phyloP scores from a whole-genome alignment of 805 yeast genomes.

The Wickerhamia fluorescens region DNA sequence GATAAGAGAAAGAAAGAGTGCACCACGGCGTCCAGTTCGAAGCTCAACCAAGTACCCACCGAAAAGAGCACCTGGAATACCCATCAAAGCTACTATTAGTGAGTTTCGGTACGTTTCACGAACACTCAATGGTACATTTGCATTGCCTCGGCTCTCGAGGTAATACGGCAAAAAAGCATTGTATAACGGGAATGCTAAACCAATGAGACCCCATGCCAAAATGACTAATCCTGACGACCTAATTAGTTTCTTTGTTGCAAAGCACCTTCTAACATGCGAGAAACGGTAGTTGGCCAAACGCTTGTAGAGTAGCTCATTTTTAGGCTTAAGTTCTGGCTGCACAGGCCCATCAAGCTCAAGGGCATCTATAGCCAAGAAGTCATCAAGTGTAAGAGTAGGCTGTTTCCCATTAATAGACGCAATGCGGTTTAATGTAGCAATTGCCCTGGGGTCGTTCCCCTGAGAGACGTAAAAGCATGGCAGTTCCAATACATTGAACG shows the following conservation, averaged over 20 bases:
- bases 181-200: conserved; percentile 52
- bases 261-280: conserved; percentile 39
- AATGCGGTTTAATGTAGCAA: conserved; percentile 35
- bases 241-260: conserved; percentile 38
- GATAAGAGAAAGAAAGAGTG: conserved; percentile 45
- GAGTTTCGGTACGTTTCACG: conserved; percentile 26
- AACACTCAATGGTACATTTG: conserved; percentile 22
- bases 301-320: conserved; percentile 18
- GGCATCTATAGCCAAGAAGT: conserved; percentile 39
- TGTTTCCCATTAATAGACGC: conserved; percentile 40
- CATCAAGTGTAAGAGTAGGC: conserved; percentile 38
- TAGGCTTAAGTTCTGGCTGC: conserved; percentile 7
- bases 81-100: conserved; percentile 24
- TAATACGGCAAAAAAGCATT: conserved; percentile 49
- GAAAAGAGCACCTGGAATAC: conserved; percentile 27
- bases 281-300: conserved; percentile 19
- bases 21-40: conserved; percentile 49
- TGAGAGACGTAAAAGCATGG: conserved; percentile 49
- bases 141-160: conserved; percentile 36
- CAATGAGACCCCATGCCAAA: conserved; percentile 50
- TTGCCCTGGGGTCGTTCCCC: conserved; percentile 46
- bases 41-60: conserved; percentile 27
- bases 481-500: conserved; percentile 42
- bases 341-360: conserved; percentile 12
- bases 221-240: conserved; percentile 36